phyloP scores from a whole-genome alignment of 768 basidiomycete genomes.

The Amanita rubescens region DNA sequence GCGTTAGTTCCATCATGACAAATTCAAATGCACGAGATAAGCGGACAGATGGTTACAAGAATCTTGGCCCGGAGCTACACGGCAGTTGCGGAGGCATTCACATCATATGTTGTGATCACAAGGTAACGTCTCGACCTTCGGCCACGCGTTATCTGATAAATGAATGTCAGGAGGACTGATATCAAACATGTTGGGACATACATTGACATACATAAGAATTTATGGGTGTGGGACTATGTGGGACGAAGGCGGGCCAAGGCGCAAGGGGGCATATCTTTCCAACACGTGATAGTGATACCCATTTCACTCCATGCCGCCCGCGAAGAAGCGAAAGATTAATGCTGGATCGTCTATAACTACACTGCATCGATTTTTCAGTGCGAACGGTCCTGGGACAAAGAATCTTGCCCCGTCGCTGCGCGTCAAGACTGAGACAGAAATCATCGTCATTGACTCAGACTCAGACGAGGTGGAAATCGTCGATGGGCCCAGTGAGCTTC shows the following conservation, averaged over 20 bases:
- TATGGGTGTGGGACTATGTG: too few species aligned
- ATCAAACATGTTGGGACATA: too few species aligned
- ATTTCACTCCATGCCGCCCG: conserved; percentile 24
- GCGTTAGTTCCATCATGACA: not conserved
- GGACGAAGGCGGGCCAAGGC: too few species aligned
- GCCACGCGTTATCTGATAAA: too few species aligned
- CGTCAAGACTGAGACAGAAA: conserved; percentile 21
- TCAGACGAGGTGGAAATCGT: conserved; percentile 35
- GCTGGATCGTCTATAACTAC: conserved; percentile 28
- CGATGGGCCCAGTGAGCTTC: conserved; percentile 10
- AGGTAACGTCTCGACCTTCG: too few species aligned
- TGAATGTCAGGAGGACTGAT: too few species aligned
- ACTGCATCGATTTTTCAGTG: conserved; percentile 39
- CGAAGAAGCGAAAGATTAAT: conserved; percentile 28
- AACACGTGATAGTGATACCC: not conserved
- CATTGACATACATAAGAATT: too few species aligned
- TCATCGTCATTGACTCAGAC: conserved; percentile 62
- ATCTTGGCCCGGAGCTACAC: not conserved
- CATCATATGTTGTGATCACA: too few species aligned
- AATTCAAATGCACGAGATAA: not conserved
- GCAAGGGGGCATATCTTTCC: too few species aligned
- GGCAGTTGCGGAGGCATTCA: too few species aligned
- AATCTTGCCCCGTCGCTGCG: conserved; percentile 1
- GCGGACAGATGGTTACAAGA: too few species aligned
- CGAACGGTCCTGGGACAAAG: conserved; percentile 10